A percentile compares a stretch with the other conserved stretches of the same genome.
Evolutionary conservation across 371 early-diverging fungal species (phyloP).

Genomic region (Actinomortierella ambigua): DNA sequence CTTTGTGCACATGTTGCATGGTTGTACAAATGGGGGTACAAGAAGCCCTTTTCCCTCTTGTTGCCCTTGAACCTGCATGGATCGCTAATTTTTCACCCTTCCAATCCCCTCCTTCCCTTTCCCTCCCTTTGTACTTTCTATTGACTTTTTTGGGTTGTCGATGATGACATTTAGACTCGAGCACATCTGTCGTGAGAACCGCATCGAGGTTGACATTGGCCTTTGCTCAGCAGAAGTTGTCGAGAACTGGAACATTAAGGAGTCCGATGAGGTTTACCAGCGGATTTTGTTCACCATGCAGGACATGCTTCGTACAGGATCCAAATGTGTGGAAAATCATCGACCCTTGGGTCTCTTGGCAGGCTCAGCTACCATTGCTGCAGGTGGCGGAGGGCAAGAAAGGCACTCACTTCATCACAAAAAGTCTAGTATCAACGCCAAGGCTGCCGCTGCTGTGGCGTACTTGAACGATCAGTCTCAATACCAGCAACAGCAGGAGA

Average conservation of each 20-base stretch:
- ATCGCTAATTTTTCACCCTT: not conserved
- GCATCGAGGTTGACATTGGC: constrained; percentile 37
- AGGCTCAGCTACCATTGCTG: no score
- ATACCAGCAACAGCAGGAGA: no score
- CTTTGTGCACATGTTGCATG: not conserved
- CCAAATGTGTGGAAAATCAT: constrained; percentile 21
- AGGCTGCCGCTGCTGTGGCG: no score
- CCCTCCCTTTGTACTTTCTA: not conserved
- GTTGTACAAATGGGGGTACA: not conserved
- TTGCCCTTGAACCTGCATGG: not conserved
- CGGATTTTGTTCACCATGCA: constrained; percentile 33
- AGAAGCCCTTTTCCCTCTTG: not conserved
- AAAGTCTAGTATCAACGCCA: no score
- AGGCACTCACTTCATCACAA: no score
- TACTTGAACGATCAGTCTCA: no score
- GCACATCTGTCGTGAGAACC: constrained; percentile 37
- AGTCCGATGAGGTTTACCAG: constrained; percentile 40
- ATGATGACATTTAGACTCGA: constrained; percentile 21
- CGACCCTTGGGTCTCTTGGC: no score
- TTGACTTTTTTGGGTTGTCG: not conserved
- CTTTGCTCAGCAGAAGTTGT: constrained; percentile 33
- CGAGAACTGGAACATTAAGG: constrained; percentile 41
- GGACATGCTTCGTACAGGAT: constrained; percentile 34
- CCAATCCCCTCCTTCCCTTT: not conserved
- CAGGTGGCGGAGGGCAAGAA: no score